Evolutionary conservation across 228 moss, liverwort and hornwort genomes (phyloP), one percentile per base, ranked within the genome.

Genomic region (Sphagnum magellanicum): DNA sequence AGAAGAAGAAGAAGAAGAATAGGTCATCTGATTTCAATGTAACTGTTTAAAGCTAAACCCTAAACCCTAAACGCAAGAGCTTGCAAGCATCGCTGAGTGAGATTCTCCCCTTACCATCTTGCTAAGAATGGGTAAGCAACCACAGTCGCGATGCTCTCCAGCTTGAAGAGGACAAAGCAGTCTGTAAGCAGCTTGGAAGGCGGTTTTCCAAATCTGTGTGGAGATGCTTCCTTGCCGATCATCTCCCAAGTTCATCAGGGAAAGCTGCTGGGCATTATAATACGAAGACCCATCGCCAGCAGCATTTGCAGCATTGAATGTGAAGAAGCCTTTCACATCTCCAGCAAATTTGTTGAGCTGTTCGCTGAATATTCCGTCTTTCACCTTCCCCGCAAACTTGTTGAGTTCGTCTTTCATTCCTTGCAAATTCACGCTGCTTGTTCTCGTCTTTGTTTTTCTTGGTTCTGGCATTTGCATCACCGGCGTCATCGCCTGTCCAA

Each of bases 401-500:
- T 55, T 55, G 9, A 8, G 12, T 12, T 55, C 55, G 8, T 55
- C 55, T 51, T 51, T 67, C 48, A 10, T 11, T 50, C 52, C 67
- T 10, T 16, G 48, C 6, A 52, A 51, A 52, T 67, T 10, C 11
- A 72, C 61, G 15, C 74, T 70, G 55, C 63, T 74, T 4, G 81
- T 77, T 50, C 85, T 79, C 53, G 74, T 70, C 9, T 32, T 32
- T 32, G 32, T 32, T 32, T 32, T 32, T 32, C 79, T 72, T 51
- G 77, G 63, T 71, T 81, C 81, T 50, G 76, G 64, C 59, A 51
- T 72, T 63, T 94, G 94, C 94, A 94, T 94, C 64, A 81, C 80
- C 49, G 71, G 85, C 8, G 76, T 81, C 81, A 85, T 81, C 64
- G 81, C 85, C 85, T 84, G 16, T 16, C 57, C 32, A 32, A 32